A percentile compares a stretch with the other conserved stretches of the same genome.
These are phyloP conservation scores for Trametes hirsuta DNA, from an alignment of 1,284 basidiomycete genomes.

Conservation along the genomic window DNA sequence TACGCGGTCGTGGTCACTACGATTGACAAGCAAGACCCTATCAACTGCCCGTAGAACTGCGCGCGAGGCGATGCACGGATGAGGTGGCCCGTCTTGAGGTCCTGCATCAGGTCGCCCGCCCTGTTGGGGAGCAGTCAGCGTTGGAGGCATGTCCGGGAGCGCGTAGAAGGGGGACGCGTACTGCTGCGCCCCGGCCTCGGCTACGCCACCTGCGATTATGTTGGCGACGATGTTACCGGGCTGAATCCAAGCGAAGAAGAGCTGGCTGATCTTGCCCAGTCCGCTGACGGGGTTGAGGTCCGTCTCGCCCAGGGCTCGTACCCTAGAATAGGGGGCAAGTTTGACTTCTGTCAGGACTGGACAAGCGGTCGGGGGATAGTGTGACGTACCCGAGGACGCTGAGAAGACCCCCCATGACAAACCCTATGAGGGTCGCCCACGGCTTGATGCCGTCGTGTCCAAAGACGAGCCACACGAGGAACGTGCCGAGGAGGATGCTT, in stretches of 20 bases:
- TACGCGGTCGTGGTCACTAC: constrained; percentile 89
- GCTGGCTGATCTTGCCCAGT: constrained; percentile 92
- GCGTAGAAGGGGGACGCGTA: constrained; percentile 40
- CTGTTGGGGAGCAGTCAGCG: constrained; percentile 40
- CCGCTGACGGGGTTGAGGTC: constrained; percentile 94
- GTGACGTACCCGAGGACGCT: constrained; percentile 83
- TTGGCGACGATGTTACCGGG: constrained; percentile 95
- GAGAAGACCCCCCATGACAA: constrained; percentile 81
- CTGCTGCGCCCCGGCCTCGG: constrained; percentile 96
- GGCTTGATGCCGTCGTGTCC: constrained; percentile 90
- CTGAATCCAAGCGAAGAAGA: constrained; percentile 93
- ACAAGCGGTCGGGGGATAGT: background rate
- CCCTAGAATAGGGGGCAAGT: constrained; percentile 46
- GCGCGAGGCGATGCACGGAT: constrained; percentile 85
- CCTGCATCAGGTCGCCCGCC: constrained; percentile 98
- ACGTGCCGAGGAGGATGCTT: constrained; percentile 73
- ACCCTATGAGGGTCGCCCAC: constrained; percentile 90
- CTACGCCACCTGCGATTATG: constrained; percentile 94
- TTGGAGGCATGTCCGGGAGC: background rate
- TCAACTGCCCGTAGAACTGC: constrained; percentile 88
- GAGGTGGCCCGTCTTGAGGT: constrained; percentile 94
- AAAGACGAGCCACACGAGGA: constrained; percentile 87
- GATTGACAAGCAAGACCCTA: constrained; percentile 87
- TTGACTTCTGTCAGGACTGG: background rate
- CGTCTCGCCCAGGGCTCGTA: constrained; percentile 90